Base-by-base conservation (phyloP, 2,329 filamentous ascomycete species). In the Hymenoscyphus fraxineus region DNA sequence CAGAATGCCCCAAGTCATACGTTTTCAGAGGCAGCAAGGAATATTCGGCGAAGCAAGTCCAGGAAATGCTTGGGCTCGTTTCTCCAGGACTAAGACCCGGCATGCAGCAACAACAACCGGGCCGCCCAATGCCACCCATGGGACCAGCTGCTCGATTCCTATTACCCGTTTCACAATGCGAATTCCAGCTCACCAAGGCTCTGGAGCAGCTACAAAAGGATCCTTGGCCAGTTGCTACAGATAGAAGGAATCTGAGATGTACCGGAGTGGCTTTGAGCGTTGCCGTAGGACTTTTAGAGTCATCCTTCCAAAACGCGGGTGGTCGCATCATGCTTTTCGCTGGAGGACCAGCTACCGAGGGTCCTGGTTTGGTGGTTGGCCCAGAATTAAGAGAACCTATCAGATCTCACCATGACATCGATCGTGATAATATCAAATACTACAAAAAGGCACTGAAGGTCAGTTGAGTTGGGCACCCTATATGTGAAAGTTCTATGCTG, bases 391-490 rank as follows among this genome's bases (percentile, higher is more conserved):
- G 94, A 77, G 95, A 99, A 77, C 93, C 96, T 10, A 98, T 99
- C 70, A 90, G 95, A 75, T 98, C 94, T 54, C 95, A 99, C 79
- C 95, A 99, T 78, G 95, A 99, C 74, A 99, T 99, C 77, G 95
- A 99, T 76, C 88, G 93, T 64, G 95, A 99, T 78, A 97, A 97
- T 77, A 96, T 97, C 80, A 99, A 99, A 79, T 97, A 98, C 80
- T 98, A 96, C 81, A 99, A 99, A 84, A 99, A 99, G 80, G 95
- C 95, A 27, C 80, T 97, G 60, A 99, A 98, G 87, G 90, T 92
- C 77, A 65, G 81, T 59, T 4, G 16, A 27, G 22, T 31, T 32
- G n/a, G 6, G 16, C 15, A 27, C 15, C 12, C 47, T 1, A 9
- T 31, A 22, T 16, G 41, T 51, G 27, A 31, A 31, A 16, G 35